A percentile compares a stretch with the other conserved stretches of the same genome.
Conservation (phyloP, 129 eudicot species). For the Calendula officinalis region DNA sequence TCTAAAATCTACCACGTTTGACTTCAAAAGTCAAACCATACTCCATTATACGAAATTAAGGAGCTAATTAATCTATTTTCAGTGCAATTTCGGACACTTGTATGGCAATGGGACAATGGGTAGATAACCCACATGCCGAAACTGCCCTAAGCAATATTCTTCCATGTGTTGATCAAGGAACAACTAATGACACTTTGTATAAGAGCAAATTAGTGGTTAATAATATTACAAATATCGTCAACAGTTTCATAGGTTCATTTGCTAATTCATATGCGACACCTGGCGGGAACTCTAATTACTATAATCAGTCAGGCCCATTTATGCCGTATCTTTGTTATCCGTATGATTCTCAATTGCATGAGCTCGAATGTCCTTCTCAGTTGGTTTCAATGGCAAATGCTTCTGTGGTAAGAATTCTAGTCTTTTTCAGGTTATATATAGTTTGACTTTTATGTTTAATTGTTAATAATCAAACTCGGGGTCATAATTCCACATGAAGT, state of each 20-base stretch:
- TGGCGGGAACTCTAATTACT: conserved; percentile 45
- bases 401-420: conserved; percentile 56
- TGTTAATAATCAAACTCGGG: neutral
- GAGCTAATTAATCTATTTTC: conserved; percentile 20
- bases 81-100: conserved; percentile 88
- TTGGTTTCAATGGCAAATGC: conserved; percentile 74
- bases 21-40: neutral
- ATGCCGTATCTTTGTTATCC: conserved; percentile 85
- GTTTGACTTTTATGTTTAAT: no score
- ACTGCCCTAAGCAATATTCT: conserved; percentile 95
- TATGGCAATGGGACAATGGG: conserved; percentile 97
- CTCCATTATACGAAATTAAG: conserved; percentile 12
- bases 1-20: no score
- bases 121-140: conserved; percentile 93
- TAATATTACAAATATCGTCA: conserved; percentile 53
- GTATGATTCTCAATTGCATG: conserved; percentile 66
- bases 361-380: conserved; percentile 49
- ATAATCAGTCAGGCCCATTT: conserved; percentile 85
- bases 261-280: conserved; percentile 74
- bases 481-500: no score
- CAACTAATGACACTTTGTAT: conserved; percentile 71
- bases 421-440: neutral
- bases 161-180: conserved; percentile 85
- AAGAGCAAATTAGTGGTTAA: conserved; percentile 75
- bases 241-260: conserved; percentile 59